Evolutionary conservation across 2,329 filamentous ascomycete genomes (phyloP).

Genomic region (Sarocladium oryzae): DNA sequence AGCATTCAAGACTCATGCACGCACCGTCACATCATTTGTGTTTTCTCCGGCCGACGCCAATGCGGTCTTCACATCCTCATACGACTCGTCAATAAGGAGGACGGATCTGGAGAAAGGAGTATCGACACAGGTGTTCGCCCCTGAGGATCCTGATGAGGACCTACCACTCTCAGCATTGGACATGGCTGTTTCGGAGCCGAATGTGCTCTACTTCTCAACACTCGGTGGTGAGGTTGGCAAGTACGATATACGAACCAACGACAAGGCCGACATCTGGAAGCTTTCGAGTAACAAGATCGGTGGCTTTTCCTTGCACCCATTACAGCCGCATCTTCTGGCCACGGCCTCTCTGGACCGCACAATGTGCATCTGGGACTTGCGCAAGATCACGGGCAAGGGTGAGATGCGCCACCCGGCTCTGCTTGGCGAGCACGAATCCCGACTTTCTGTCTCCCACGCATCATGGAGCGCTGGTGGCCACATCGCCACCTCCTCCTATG

Average conservation of each 20-base stretch:
- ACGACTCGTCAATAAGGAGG: slow-evolving; percentile 86
- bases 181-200: slow-evolving; percentile 62
- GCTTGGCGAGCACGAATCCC: slow-evolving; percentile 74
- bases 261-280: slow-evolving; percentile 58
- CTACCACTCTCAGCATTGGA: slow-evolving; percentile 80
- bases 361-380: slow-evolving; percentile 86
- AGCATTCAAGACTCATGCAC: slow-evolving; percentile 81
- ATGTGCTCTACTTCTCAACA: slow-evolving; percentile 81
- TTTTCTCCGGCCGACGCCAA: slow-evolving; percentile 69
- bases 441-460: slow-evolving; percentile 84
- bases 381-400: slow-evolving; percentile 64
- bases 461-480: slow-evolving; percentile 82
- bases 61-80: slow-evolving; percentile 76
- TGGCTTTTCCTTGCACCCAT: slow-evolving; percentile 79
- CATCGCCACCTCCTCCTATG: slow-evolving; percentile 87
- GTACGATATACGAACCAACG: slow-evolving; percentile 64
- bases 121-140: slow-evolving; percentile 76
- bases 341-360: slow-evolving; percentile 88
- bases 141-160: slow-evolving; percentile 61
- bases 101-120: slow-evolving; percentile 76
- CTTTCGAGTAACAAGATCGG: slow-evolving; percentile 92
- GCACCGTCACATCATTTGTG: slow-evolving; percentile 81
- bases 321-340: slow-evolving; percentile 73
- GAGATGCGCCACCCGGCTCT: slow-evolving; percentile 58
- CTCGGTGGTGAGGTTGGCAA: slow-evolving; percentile 74